phyloP scores from a whole-genome alignment of 1,284 basidiomycete genomes.

The Papiliotrema flavescens region DNA sequence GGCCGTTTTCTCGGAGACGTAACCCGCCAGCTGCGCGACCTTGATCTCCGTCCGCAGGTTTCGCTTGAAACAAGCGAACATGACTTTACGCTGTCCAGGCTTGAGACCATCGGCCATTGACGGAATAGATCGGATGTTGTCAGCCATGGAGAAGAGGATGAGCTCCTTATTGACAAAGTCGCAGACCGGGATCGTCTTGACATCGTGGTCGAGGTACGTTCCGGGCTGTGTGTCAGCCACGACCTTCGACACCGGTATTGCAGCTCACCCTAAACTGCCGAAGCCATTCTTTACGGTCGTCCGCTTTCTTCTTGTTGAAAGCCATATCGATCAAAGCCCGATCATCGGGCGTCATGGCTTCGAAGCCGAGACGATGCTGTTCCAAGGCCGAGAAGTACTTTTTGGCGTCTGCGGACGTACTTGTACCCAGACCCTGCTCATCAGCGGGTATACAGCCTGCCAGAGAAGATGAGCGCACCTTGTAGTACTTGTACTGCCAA shows the following conservation, averaged over 20 bases:
- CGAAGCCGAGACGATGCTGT: constrained; percentile 92
- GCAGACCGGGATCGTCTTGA: constrained; percentile 77
- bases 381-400: constrained; percentile 90
- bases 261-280: constrained; percentile 74
- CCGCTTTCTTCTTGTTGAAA: constrained; percentile 99
- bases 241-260: too few species aligned
- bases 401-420: constrained; percentile 79
- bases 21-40: constrained; percentile 93
- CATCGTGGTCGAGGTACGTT: constrained; percentile 87
- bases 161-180: constrained; percentile 99
- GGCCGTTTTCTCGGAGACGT: constrained; percentile 87
- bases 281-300: constrained; percentile 98
- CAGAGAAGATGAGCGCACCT: constrained; percentile 56
- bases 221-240: constrained; percentile 62
- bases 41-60: constrained; percentile 92
- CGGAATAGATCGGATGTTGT: constrained; percentile 94
- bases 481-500: constrained; percentile 95
- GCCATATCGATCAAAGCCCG: constrained; percentile 91
- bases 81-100: constrained; percentile 97
- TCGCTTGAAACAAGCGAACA: constrained; percentile 93
- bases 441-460: neutral
- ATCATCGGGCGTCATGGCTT: constrained; percentile 75
- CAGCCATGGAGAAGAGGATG: constrained; percentile 99
- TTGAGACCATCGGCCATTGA: constrained; percentile 93
- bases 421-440: constrained; percentile 88